A percentile compares a stretch with the other conserved stretches of the same genome.
These are phyloP conservation scores for Xerocomellus dryophilus DNA, from an alignment of 768 basidiomycete species.

Conservation along the genomic window DNA sequence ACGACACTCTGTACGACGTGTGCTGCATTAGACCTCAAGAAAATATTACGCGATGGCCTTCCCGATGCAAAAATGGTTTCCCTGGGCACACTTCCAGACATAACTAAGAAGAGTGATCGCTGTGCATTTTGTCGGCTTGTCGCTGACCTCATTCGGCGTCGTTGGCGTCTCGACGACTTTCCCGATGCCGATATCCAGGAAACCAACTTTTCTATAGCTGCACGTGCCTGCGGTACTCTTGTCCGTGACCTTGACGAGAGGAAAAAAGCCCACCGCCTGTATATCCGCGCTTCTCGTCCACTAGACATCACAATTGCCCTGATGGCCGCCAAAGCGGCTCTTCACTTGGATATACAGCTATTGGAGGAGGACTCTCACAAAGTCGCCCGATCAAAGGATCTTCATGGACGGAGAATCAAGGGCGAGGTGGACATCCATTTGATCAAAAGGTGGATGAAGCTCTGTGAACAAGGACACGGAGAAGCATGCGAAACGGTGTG, in stretches of 20 bases:
- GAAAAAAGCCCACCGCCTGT: constrained; percentile 11
- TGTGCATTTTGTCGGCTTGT: constrained; percentile 20
- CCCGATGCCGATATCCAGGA: constrained; percentile 9
- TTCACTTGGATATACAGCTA: constrained; percentile 16
- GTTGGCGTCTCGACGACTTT: constrained; percentile 17
- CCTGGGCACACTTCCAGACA: constrained; percentile 10
- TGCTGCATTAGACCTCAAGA: constrained; percentile 4
- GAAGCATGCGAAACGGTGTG: constrained; percentile 6
- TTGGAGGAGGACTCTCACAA: constrained; percentile 18
- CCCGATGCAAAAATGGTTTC: not conserved
- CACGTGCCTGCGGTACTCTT: not conserved
- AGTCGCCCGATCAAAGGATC: constrained; percentile 10
- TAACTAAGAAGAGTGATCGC: not conserved
- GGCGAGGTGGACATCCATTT: constrained; percentile 4
- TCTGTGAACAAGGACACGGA: constrained; percentile 18
- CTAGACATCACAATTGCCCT: not conserved
- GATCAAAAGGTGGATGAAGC: constrained; percentile 16
- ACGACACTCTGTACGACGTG: constrained; percentile 13
- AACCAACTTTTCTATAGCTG: constrained; percentile 1
- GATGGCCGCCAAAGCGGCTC: not conserved
- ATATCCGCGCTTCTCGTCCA: constrained; percentile 11
- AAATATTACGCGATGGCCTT: constrained; percentile 15
- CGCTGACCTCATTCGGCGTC: constrained; percentile 3
- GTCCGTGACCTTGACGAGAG: not conserved
- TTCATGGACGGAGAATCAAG: constrained; percentile 24